phyloP scores from a whole-genome alignment of 2,329 filamentous ascomycete species.

The Neopestalotiopsis sp. region DNA sequence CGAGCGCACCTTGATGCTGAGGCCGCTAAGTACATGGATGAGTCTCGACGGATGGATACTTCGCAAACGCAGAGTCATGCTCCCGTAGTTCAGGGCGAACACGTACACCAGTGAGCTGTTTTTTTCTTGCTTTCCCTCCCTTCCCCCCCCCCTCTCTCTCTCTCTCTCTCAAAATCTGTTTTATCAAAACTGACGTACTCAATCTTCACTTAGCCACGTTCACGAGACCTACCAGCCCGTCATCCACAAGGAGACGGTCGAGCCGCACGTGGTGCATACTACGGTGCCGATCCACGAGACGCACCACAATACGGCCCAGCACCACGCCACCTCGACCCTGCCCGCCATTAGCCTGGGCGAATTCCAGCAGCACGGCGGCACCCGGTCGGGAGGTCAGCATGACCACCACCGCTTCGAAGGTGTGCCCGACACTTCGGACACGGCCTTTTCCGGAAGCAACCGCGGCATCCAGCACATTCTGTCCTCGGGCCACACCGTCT shows the following conservation, averaged over 20 bases:
- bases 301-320: constrained; percentile 70
- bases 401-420: constrained; percentile 66
- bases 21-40: constrained; percentile 57
- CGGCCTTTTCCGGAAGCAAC: neutral
- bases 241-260: constrained; percentile 71
- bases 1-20: constrained; percentile 57
- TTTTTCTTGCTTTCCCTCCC: no score
- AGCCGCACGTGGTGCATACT: constrained; percentile 73
- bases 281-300: constrained; percentile 75
- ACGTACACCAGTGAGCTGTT: constrained; percentile 58
- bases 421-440: constrained; percentile 48
- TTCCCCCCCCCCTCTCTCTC: no score
- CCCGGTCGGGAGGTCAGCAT: constrained; percentile 52
- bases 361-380: constrained; percentile 61
- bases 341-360: constrained; percentile 70
- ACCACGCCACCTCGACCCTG: constrained; percentile 69
- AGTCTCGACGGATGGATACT: constrained; percentile 50
- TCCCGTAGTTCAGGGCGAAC: constrained; percentile 62
- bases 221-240: constrained; percentile 75
- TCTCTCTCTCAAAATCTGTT: neutral
- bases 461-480: neutral
- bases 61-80: constrained; percentile 53
- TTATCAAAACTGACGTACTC: neutral
- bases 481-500: neutral
- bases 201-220: constrained; percentile 48